Conservation (phyloP, 192 early-diverging fungal genomes). For the Linderina pennispora region DNA sequence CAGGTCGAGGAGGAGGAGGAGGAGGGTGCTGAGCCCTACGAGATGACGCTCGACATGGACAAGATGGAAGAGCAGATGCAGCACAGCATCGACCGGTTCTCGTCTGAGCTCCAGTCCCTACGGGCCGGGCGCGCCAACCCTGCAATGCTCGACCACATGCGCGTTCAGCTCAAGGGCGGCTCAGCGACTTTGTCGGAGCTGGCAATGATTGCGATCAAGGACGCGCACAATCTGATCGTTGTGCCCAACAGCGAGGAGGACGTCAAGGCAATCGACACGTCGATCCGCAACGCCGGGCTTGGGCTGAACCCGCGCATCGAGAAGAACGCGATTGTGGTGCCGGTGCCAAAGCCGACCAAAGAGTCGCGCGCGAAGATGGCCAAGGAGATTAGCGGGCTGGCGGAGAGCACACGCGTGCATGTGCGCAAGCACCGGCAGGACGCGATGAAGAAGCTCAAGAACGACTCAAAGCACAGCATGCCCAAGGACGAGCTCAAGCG, state of each 20-base stretch:
- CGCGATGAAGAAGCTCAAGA: slow-evolving; percentile 70
- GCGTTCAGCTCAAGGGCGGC: slow-evolving; percentile 52
- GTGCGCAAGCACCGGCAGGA: slow-evolving; percentile 65
- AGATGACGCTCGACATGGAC: slow-evolving; percentile 52
- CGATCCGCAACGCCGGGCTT: slow-evolving; percentile 70
- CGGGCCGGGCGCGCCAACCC: slow-evolving; percentile 70
- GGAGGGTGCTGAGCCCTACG: slow-evolving; percentile 14
- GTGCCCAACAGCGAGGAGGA: slow-evolving; percentile 70
- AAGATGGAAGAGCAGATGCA: slow-evolving; percentile 53
- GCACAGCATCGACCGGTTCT: slow-evolving; percentile 52
- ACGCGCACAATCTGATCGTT: slow-evolving; percentile 75
- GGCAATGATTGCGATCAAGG: slow-evolving; percentile 75
- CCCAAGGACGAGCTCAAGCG: slow-evolving; percentile 50
- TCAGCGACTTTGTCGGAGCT: slow-evolving; percentile 56
- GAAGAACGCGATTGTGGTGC: slow-evolving; percentile 62
- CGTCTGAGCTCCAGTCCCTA: slow-evolving; percentile 58
- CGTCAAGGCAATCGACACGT: slow-evolving; percentile 59
- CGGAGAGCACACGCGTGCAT: slow-evolving; percentile 62
- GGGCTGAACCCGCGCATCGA: slow-evolving; percentile 77
- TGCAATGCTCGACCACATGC: slow-evolving; percentile 65
- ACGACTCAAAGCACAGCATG: slow-evolving; percentile 49
- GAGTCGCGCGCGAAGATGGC: slow-evolving; percentile 68
- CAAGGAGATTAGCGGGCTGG: slow-evolving; percentile 53
- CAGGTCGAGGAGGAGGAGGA: slow-evolving; percentile 17
- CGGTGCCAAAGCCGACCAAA: slow-evolving; percentile 78